Evolutionary conservation across 2,329 filamentous ascomycete genomes (phyloP).

Genomic region (Epichloe baconii): DNA sequence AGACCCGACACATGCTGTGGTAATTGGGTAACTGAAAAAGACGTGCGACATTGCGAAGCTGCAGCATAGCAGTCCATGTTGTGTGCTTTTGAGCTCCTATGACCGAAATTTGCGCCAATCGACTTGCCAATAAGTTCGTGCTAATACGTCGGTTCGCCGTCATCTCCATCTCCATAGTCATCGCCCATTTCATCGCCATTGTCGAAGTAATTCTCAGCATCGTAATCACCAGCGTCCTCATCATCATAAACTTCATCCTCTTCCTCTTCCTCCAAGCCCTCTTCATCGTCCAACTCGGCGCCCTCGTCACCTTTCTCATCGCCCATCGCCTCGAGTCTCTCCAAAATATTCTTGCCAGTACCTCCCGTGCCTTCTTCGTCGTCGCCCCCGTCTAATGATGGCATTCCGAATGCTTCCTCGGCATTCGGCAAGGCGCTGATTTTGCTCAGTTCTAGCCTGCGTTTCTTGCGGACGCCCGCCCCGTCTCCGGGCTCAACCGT

Average conservation of each 20-base stretch:
- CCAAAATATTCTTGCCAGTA: constrained; percentile 26
- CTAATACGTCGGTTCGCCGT: constrained; percentile 30
- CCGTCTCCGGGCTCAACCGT: constrained; percentile 35
- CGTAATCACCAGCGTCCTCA: constrained; percentile 47
- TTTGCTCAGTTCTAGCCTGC: constrained; percentile 31
- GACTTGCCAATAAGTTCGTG: background rate
- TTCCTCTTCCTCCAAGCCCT: constrained; percentile 31
- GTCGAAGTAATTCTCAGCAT: constrained; percentile 49
- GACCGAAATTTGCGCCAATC: background rate
- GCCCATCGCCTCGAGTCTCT: constrained; percentile 31
- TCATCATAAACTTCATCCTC: constrained; percentile 42
- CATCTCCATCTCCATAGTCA: constrained; percentile 38
- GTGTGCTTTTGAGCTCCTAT: background rate
- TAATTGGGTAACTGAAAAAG: constrained; percentile 1
- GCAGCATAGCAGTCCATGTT: background rate
- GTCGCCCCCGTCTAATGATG: constrained; percentile 14
- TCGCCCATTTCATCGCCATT: constrained; percentile 41
- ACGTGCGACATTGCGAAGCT: background rate
- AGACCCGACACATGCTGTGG: background rate
- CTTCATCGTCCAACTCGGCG: constrained; percentile 37
- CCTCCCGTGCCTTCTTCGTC: constrained; percentile 17
- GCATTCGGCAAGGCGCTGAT: constrained; percentile 36
- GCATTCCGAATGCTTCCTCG: constrained; percentile 35
- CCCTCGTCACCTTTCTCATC: constrained; percentile 38
- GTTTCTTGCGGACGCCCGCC: constrained; percentile 27